Base-by-base conservation (phyloP, 2,329 filamentous ascomycete species). In the Exophiala mesophila region DNA sequence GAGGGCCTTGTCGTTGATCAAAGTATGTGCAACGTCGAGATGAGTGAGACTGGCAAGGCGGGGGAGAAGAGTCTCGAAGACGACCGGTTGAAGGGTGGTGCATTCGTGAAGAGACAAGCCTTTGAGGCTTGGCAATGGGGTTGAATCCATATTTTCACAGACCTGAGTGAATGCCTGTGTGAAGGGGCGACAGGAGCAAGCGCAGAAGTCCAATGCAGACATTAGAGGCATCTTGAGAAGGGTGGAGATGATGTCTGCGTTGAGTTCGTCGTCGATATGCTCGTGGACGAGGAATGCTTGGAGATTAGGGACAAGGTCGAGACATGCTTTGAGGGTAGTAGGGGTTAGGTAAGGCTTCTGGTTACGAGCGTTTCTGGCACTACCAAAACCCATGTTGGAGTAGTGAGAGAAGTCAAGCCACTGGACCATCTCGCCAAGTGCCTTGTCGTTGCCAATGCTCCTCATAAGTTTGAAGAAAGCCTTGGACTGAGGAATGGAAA, bases 331-430 rank as follows among this genome's bases (percentile, higher is more conserved):
- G 35, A 92, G 71, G 4, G 85, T 90, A 58, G 78, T 76, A 10
- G 82, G 72, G 15, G 85, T 90, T 56, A 92, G 64, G 64, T 89
- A 88, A 58, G 78, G 79, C 44, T 85, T 85, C 63, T 84, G 76
- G 16, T 77, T 74, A 45, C 86, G 82, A 73, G 88, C 83, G 61
- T 80, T 79, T 53, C 80, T 82, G 12, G 83, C 87, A 47, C 78
- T 77, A 58, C 88, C 88, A 50, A 88, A 72, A 41, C 83, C 83
- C 41, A 83, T 80, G 16, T 85, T 85, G 61, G 87, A 89, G 66
- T 89, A 89, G 69, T 89, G 85, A 49, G 84, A 88, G 57, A 92
- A 89, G 66, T 92, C 86, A 33, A 90, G 69, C 37, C 86, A 82
- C 44, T 83, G 80, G 32, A 90, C 84, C 55, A 89, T 79, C 29